phyloP scores from a whole-genome alignment of 441 rosid genomes.

The Rhodomyrtus psidioides region DNA sequence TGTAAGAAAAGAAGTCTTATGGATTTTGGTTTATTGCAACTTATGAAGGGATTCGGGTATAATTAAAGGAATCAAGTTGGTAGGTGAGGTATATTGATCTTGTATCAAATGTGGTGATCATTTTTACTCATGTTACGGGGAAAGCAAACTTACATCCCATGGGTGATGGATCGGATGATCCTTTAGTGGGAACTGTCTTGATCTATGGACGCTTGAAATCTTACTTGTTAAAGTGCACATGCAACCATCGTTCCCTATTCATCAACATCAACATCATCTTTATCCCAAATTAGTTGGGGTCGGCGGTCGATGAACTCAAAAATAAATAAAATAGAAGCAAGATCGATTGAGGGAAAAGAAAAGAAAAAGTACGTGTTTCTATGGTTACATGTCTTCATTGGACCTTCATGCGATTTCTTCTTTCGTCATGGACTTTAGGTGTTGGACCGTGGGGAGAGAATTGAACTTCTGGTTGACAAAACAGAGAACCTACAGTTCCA shows the following conservation, averaged over 20 bases:
- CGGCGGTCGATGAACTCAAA: too few relatives aligned
- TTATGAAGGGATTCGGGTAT: not conserved
- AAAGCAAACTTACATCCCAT: not conserved
- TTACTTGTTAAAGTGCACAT: not conserved
- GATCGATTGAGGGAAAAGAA: too few relatives aligned
- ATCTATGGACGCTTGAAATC: not conserved
- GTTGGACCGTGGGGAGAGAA: conserved; percentile 92
- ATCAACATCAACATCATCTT: too few relatives aligned
- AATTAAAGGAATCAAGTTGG: not conserved
- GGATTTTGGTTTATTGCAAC: not conserved
- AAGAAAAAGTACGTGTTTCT: not conserved
- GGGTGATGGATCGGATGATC: not conserved
- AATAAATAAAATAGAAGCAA: too few relatives aligned
- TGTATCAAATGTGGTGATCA: not conserved
- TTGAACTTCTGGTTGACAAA: conserved; percentile 92
- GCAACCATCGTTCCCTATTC: too few relatives aligned
- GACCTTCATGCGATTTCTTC: not conserved
- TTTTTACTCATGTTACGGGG: not conserved
- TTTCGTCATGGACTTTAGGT: conserved; percentile 35
- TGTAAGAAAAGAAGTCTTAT: not conserved
- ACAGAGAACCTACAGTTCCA: conserved; percentile 88
- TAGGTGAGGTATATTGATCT: not conserved
- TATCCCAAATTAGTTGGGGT: too few relatives aligned
- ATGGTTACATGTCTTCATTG: not conserved
- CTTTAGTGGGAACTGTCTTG: not conserved